A percentile compares a stretch with the other conserved stretches of the same genome.
phyloP scores from a whole-genome alignment of 371 early-diverging fungal genomes.

The Mortierella sp. region DNA sequence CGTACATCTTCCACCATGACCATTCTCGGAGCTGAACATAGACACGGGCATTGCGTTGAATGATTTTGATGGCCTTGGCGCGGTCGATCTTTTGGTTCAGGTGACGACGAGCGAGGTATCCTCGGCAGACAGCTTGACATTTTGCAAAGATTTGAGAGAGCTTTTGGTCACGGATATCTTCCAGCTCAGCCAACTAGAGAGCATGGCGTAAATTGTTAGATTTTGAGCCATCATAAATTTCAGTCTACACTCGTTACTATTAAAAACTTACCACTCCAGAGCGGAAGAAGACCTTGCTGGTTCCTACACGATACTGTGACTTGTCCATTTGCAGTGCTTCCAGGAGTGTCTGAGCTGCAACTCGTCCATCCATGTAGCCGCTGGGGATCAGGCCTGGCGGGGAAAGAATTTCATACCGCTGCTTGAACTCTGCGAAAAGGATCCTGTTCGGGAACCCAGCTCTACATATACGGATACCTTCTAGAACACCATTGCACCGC shows the following conservation, averaged over 20 bases:
- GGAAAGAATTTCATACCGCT: conserved; percentile 94
- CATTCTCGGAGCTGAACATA: conserved; percentile 92
- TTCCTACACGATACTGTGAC: conserved; percentile 92
- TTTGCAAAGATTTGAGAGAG: conserved; percentile 85
- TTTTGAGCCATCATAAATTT: too few species aligned
- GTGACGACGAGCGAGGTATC: conserved; percentile 81
- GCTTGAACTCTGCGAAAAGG: conserved; percentile 94
- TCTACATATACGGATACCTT: conserved; percentile 99
- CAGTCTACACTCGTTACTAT: background rate
- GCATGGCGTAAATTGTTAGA: background rate
- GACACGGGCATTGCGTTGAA: conserved; percentile 92
- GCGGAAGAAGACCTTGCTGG: conserved; percentile 98
- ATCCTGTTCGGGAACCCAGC: conserved; percentile 98
- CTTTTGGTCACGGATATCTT: conserved; percentile 92
- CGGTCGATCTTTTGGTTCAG: conserved; percentile 82
- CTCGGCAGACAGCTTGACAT: conserved; percentile 93
- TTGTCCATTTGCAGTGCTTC: conserved; percentile 80
- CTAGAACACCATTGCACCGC: conserved; percentile 99
- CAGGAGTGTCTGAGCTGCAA: conserved; percentile 83
- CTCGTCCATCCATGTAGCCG: conserved; percentile 90
- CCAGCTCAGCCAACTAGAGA: conserved; percentile 90
- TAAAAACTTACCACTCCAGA: conserved; percentile 88
- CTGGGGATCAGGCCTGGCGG: conserved; percentile 85
- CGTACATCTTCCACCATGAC: conserved; percentile 98
- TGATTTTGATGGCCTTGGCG: conserved; percentile 87